Base-by-base conservation (phyloP, 768 basidiomycete genomes). In the Leccinum sublutescens region DNA sequence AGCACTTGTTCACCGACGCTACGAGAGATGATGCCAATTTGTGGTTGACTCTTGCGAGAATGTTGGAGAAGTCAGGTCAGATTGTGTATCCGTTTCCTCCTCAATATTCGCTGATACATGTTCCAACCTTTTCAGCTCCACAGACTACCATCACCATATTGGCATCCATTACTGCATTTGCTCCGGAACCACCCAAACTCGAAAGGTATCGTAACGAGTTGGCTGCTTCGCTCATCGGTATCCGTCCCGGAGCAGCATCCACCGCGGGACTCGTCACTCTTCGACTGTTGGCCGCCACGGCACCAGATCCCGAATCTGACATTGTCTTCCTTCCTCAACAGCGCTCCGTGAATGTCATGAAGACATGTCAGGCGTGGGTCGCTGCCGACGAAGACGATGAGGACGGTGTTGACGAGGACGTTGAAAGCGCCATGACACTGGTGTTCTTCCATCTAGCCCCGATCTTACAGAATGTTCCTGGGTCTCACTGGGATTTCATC, bases 401-500 rank as follows among this genome's bases (percentile, higher is more conserved):
- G 45, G 86, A 85, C 12, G 86, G 87, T 25, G 74, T 93, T 2
- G 82, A 85, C 27, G 91, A 93, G 63, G 87, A 89, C 50, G 80
- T 95, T 3, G 91, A 97, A 69, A 85, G 84, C 58, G 83, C 80
- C 55, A 85, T 96, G 78, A 85, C 89, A 7, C 71, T 85, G 60
- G 70, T 97, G 3, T 91, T 93, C 68, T 74, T 80, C 48, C 80
- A 88, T 57, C 78, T 98, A 2, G 91, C 86, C 2, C 95, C 95
- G 2, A 88, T 98, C 55, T 74, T 98, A 59, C 94, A 98, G 73
- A 90, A 85, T 67, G 80, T 96, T 2, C 78, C 85, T 14, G 97
- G 96, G 0, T 77, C 82, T 1, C 97, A 98, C 72, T 99, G 97
- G 97, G 90, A 93, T 52, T 82, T 95, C 34, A 85, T 95, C 5